Percentiles rank a stretch among this genome's conserved stretches.
Conservation (phyloP, 2,329 filamentous ascomycete species). For the Aspergillus proliferans region DNA sequence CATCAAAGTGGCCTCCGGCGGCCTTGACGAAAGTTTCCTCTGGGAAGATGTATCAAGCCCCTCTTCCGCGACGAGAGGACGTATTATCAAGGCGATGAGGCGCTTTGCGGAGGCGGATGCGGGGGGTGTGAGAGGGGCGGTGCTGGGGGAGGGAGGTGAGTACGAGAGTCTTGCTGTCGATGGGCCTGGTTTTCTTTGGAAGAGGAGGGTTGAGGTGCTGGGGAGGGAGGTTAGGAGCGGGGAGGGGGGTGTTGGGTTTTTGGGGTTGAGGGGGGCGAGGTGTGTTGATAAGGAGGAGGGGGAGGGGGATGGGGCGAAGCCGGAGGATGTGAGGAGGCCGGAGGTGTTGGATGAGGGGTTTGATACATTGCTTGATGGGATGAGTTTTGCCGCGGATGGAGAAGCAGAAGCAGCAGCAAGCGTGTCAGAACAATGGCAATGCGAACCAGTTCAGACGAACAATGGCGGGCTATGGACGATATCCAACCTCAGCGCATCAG, state of each 20-base stretch:
- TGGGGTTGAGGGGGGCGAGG: constrained; percentile 56
- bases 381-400: constrained; percentile 3
- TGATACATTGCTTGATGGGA: constrained; percentile 28
- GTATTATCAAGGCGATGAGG: constrained; percentile 44
- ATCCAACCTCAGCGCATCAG: constrained; percentile 34
- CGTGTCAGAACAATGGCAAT: constrained; percentile 4
- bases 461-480: constrained; percentile 26
- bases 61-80: constrained; percentile 32
- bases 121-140: constrained; percentile 58
- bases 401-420: neutral
- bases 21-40: constrained; percentile 71
- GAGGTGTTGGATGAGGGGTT: constrained; percentile 62
- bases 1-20: constrained; percentile 89
- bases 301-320: constrained; percentile 8
- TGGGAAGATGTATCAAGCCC: constrained; percentile 68
- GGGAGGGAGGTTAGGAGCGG: constrained; percentile 54
- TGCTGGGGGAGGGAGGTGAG: constrained; percentile 88
- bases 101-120: constrained; percentile 49
- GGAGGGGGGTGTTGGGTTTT: constrained; percentile 71
- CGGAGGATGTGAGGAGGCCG: constrained; percentile 46
- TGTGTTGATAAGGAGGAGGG: constrained; percentile 44
- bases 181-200: constrained; percentile 69
- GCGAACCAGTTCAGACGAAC: constrained; percentile 14
- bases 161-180: constrained; percentile 88
- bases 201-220: constrained; percentile 59